Evolutionary conservation across 2,329 filamentous ascomycete genomes (phyloP).

Genomic region (Xylariaceae sp.): DNA sequence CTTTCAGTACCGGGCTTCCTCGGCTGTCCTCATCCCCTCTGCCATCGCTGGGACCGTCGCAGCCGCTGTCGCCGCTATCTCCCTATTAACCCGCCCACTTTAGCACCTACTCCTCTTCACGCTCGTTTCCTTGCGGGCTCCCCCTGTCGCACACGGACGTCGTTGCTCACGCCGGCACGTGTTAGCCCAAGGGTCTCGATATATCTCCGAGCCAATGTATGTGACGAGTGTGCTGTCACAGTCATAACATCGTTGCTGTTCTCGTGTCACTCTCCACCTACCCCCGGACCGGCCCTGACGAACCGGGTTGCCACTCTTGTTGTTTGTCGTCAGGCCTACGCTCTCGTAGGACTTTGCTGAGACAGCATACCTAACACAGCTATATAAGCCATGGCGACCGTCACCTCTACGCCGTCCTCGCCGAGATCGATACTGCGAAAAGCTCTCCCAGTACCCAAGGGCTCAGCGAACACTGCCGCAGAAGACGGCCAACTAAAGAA

Average conservation of each 20-base stretch:
- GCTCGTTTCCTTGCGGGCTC: constrained; percentile 6
- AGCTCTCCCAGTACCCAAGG: constrained; percentile 25
- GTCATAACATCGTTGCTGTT: constrained; percentile 21
- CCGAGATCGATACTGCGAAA: constrained; percentile 29
- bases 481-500: constrained; percentile 27
- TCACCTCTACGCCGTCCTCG: constrained; percentile 29
- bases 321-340: constrained; percentile 15
- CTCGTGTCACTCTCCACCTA: constrained; percentile 19
- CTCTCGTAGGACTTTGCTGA: constrained; percentile 21
- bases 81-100: not conserved
- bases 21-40: not conserved
- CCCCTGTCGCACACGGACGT: constrained; percentile 20
- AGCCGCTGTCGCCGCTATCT: not conserved
- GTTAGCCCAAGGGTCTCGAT: constrained; percentile 5
- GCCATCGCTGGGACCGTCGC: not conserved
- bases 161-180: constrained; percentile 8
- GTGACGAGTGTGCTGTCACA: constrained; percentile 20
- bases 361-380: constrained; percentile 10
- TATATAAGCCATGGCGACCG: constrained; percentile 28
- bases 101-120: not conserved
- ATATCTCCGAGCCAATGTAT: constrained; percentile 20
- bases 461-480: constrained; percentile 29
- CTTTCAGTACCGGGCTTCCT: not conserved
- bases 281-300: constrained; percentile 6
- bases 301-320: constrained; percentile 7